These are phyloP conservation scores for Zygosaccharomyces sapae DNA, from an alignment of 1,139 yeast genomes.

Conservation along the genomic window DNA sequence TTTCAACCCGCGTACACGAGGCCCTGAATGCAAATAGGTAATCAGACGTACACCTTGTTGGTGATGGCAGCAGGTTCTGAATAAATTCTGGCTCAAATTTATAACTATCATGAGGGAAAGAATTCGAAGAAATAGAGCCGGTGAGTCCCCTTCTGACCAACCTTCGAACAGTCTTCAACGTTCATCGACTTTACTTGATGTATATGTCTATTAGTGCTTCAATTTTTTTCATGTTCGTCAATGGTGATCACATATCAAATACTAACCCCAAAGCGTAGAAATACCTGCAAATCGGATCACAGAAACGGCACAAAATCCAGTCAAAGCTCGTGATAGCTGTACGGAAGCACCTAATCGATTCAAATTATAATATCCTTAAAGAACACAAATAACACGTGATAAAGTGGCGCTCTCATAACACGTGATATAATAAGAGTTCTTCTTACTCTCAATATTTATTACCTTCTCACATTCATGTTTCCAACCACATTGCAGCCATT, in stretches of 20 bases:
- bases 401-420: no score
- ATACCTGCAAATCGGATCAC: not conserved
- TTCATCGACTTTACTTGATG: not conserved
- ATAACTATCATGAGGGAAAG: constrained; percentile 8
- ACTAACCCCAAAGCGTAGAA: not conserved
- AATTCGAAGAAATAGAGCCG: not conserved
- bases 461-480: no score
- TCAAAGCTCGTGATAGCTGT: no score
- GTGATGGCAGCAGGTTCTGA: constrained; percentile 4
- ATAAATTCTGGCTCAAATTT: constrained; percentile 6
- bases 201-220: not conserved
- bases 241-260: not conserved
- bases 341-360: no score
- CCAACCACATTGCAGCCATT: no score
- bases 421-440: no score
- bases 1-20: constrained; percentile 67
- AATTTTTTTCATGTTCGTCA: constrained; percentile 2
- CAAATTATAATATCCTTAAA: no score
- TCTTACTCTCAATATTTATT: no score
- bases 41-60: constrained; percentile 20
- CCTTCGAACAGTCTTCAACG: not conserved
- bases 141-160: not conserved
- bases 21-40: constrained; percentile 49
- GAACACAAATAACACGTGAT: no score
- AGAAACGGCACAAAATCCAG: no score